Evolutionary conservation across 495 filamentous ascomycete genomes (phyloP).

Genomic region (Xylaria cubensis): DNA sequence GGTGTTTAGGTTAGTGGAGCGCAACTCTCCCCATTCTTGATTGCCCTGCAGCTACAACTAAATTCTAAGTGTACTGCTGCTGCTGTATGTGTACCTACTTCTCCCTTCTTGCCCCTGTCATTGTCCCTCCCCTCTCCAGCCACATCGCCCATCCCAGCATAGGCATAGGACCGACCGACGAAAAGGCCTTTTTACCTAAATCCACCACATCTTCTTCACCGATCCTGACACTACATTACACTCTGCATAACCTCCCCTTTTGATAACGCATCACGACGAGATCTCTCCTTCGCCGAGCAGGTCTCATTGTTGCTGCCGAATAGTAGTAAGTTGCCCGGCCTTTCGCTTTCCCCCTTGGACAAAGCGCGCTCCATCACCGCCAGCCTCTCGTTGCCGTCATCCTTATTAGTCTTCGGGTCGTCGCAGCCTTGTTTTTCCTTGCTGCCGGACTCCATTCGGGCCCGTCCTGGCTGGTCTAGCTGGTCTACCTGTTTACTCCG

Average conservation of each 20-base stretch:
- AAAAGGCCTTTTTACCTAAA: slow-evolving; percentile 49
- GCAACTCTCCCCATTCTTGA: not conserved
- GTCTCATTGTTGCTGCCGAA: slow-evolving; percentile 45
- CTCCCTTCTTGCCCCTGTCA: slow-evolving; percentile 27
- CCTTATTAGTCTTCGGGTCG: not conserved
- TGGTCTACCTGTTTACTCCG: slow-evolving; percentile 35
- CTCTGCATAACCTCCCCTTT: slow-evolving; percentile 38
- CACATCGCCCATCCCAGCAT: slow-evolving; percentile 26
- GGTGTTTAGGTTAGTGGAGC: not conserved
- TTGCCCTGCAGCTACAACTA: not conserved
- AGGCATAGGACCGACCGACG: slow-evolving; percentile 29
- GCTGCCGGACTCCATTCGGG: slow-evolving; percentile 8
- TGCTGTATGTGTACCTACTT: slow-evolving; percentile 4
- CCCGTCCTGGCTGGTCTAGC: slow-evolving; percentile 21
- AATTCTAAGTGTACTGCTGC: not conserved
- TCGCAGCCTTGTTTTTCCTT: slow-evolving; percentile 31
- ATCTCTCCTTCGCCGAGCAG: slow-evolving; percentile 48
- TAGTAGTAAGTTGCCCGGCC: slow-evolving; percentile 38
- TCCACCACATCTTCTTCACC: slow-evolving; percentile 41
- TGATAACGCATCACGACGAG: slow-evolving; percentile 45
- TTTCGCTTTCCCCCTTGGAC: slow-evolving; percentile 2
- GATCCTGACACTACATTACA: slow-evolving; percentile 39
- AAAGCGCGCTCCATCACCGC: slow-evolving; percentile 16
- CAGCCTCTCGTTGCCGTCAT: slow-evolving; percentile 2
- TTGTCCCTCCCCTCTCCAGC: slow-evolving; percentile 32